Conservation (phyloP, 2,329 filamentous ascomycete species). For the Ophiostoma triangulosporum region DNA sequence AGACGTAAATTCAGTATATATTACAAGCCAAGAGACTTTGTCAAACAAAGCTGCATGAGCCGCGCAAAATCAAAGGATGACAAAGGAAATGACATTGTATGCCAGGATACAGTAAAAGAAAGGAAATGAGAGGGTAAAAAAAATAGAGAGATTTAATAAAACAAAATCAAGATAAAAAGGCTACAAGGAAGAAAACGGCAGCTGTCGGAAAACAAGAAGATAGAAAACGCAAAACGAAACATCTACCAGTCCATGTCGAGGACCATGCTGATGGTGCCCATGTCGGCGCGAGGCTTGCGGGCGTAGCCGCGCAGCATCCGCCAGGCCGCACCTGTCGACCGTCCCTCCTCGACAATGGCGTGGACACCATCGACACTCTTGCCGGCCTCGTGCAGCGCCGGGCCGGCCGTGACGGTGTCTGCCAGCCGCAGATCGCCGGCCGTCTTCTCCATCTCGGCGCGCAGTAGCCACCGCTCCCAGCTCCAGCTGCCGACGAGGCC, state of each 20-base stretch:
- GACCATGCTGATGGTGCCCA: constrained; percentile 26
- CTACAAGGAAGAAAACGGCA: not conserved
- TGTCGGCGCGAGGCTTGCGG: constrained; percentile 38
- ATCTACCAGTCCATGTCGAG: constrained; percentile 9
- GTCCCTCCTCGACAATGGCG: constrained; percentile 49
- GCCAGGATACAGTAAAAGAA: not conserved
- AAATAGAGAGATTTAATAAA: too few relatives aligned
- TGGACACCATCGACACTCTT: constrained; percentile 47
- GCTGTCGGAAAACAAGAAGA: not conserved
- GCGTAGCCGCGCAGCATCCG: constrained; percentile 50
- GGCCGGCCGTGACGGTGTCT: constrained; percentile 37
- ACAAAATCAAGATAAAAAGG: not conserved
- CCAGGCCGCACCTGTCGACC: constrained; percentile 44
- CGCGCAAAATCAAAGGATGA: not conserved
- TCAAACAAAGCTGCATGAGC: not conserved
- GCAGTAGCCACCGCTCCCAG: constrained; percentile 94
- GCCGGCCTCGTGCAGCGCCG: constrained; percentile 40
- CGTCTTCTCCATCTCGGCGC: constrained; percentile 68
- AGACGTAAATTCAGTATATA: not conserved
- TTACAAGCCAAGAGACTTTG: not conserved
- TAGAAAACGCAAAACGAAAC: not conserved
- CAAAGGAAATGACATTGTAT: not conserved
- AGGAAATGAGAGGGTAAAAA: not conserved
- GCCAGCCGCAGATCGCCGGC: constrained; percentile 50
- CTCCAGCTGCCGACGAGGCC: constrained; percentile 76